Conservation (phyloP, 2,329 filamentous ascomycete species). For the Aureobasidium sp. region DNA sequence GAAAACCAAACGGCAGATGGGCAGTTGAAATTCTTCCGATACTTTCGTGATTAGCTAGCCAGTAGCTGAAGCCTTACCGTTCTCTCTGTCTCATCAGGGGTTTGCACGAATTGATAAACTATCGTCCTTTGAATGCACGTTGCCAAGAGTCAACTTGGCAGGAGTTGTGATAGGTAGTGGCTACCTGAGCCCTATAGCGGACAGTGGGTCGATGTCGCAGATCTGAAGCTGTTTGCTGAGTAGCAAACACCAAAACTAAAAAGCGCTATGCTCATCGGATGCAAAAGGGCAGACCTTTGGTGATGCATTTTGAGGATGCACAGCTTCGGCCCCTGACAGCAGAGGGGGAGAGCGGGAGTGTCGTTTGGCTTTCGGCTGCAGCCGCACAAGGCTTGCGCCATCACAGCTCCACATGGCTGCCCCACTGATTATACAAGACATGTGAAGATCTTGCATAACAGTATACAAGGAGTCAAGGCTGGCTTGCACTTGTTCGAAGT, state of each 20-base stretch:
- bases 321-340: not conserved
- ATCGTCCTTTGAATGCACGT: constrained; percentile 2
- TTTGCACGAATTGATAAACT: not conserved
- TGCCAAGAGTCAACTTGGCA: constrained; percentile 6
- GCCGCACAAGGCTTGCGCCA: not conserved
- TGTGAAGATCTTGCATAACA: not conserved
- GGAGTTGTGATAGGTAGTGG: not conserved
- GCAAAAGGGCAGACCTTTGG: not conserved
- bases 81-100: not conserved
- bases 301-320: not conserved
- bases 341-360: not conserved
- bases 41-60: not conserved
- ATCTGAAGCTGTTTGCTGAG: not conserved
- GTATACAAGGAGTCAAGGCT: not conserved
- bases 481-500: not conserved
- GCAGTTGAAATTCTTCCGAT: not conserved
- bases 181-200: not conserved
- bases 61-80: not conserved
- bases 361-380: constrained; percentile 1
- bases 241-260: not conserved
- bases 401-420: not conserved
- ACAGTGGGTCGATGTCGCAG: not conserved
- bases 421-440: not conserved
- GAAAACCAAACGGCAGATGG: not conserved
- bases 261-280: not conserved